Conservation (phyloP, 2,329 filamentous ascomycete species). For the Aspergillus fumigatus region DNA sequence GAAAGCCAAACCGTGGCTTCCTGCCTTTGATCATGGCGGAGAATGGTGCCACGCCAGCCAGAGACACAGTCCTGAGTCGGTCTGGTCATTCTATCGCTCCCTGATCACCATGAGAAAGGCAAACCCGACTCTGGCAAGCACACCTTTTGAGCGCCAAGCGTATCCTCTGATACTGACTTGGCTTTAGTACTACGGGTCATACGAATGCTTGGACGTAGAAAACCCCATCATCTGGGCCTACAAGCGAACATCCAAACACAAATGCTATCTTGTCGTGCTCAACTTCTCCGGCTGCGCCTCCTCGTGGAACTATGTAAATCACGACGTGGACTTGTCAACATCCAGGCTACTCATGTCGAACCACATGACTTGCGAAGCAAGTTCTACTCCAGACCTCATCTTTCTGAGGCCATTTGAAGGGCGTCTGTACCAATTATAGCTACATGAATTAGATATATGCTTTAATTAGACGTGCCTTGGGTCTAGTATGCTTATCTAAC, state of each 20-base stretch:
- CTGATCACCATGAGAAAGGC: constrained; percentile 53
- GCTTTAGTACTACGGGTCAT: constrained; percentile 11
- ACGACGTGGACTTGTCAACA: constrained; percentile 2
- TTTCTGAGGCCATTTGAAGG: constrained; percentile 6
- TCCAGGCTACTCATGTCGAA: constrained; percentile 12
- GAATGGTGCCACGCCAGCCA: constrained; percentile 53
- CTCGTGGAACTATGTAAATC: constrained; percentile 5
- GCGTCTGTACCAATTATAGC: constrained; percentile 5
- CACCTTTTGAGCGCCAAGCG: neutral
- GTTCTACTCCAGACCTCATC: neutral
- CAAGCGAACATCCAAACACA: constrained; percentile 7
- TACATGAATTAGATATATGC: neutral
- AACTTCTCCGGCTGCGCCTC: constrained; percentile 10
- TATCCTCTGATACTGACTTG: neutral
- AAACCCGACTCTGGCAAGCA: constrained; percentile 24
- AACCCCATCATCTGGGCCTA: constrained; percentile 11
- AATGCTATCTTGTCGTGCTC: constrained; percentile 9
- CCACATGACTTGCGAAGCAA: constrained; percentile 5
- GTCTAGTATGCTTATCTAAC: no score
- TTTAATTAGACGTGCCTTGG: neutral
- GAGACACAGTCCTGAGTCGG: constrained; percentile 30
- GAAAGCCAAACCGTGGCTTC: constrained; percentile 57
- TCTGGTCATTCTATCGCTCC: constrained; percentile 55
- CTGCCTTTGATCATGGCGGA: constrained; percentile 54
- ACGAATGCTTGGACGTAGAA: constrained; percentile 11